These are phyloP conservation scores for Pseudogymnoascus pannorum DNA, from an alignment of 2,329 filamentous ascomycete species.

Conservation along the genomic window DNA sequence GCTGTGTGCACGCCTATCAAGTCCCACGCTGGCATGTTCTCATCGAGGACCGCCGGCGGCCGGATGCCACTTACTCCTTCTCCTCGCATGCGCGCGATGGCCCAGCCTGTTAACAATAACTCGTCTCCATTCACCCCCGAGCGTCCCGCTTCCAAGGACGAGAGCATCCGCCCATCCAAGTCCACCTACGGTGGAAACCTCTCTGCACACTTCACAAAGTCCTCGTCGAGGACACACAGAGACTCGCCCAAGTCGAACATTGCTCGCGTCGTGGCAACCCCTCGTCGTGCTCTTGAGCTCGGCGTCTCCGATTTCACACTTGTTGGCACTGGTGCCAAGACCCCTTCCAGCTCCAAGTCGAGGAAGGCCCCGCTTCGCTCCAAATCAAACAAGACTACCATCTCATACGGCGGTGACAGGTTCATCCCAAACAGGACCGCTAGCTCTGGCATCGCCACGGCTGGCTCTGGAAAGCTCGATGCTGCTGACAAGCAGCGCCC, in stretches of 20 bases:
- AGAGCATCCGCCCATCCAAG: constrained; percentile 50
- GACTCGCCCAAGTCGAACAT: constrained; percentile 98
- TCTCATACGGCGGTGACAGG: constrained; percentile 76
- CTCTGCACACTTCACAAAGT: constrained; percentile 69
- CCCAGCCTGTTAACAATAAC: constrained; percentile 45
- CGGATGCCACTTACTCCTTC: constrained; percentile 93
- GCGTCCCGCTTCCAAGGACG: constrained; percentile 45
- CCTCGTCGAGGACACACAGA: constrained; percentile 59
- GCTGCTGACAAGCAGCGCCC: constrained; percentile 60
- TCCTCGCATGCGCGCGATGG: constrained; percentile 57
- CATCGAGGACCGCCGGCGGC: constrained; percentile 84
- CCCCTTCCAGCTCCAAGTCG: constrained; percentile 49
- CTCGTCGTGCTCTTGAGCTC: constrained; percentile 76
- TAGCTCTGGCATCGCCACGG: constrained; percentile 79
- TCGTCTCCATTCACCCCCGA: constrained; percentile 75
- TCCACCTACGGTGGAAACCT: constrained; percentile 77
- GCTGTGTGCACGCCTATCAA: constrained; percentile 86
- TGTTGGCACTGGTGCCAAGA: constrained; percentile 70
- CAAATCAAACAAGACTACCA: constrained; percentile 64
- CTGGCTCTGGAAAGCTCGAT: constrained; percentile 77
- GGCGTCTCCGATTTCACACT: constrained; percentile 90
- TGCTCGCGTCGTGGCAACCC: constrained; percentile 60
- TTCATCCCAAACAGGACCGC: constrained; percentile 93
- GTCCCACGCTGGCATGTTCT: constrained; percentile 90
- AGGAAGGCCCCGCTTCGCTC: constrained; percentile 46